These are phyloP conservation scores for Mucor velutinosus DNA, from an alignment of 371 early-diverging fungal genomes.

Conservation along the genomic window DNA sequence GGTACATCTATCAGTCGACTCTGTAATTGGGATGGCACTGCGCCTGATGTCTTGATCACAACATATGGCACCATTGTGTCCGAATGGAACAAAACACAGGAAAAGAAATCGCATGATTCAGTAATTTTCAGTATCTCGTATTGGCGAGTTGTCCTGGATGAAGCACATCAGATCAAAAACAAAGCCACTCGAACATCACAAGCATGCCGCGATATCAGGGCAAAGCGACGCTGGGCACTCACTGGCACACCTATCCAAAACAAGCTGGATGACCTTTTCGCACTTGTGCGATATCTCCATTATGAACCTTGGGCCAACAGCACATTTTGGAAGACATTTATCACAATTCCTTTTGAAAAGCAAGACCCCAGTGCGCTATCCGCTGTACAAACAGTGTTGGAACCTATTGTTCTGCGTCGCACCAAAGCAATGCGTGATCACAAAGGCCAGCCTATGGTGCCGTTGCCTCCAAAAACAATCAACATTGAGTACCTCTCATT, in stretches of 20 bases:
- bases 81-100: slow-evolving; percentile 41
- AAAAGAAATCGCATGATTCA: neutral
- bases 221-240: slow-evolving; percentile 77
- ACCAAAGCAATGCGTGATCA: slow-evolving; percentile 63
- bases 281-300: slow-evolving; percentile 78
- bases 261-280: slow-evolving; percentile 80
- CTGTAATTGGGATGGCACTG: slow-evolving; percentile 38
- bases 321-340: slow-evolving; percentile 66
- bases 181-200: slow-evolving; percentile 57
- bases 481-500: slow-evolving; percentile 65
- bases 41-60: slow-evolving; percentile 66
- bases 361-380: slow-evolving; percentile 58
- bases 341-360: slow-evolving; percentile 67
- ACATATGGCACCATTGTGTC: slow-evolving; percentile 66
- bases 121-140: slow-evolving; percentile 46
- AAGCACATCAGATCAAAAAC: slow-evolving; percentile 79
- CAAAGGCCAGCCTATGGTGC: slow-evolving; percentile 62
- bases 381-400: slow-evolving; percentile 68
- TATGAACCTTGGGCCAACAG: slow-evolving; percentile 72
- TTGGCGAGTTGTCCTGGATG: slow-evolving; percentile 74
- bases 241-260: slow-evolving; percentile 82
- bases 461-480: slow-evolving; percentile 60
- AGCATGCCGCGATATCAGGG: slow-evolving; percentile 61
- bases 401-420: slow-evolving; percentile 67
- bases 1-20: slow-evolving; percentile 5